Conservation (phyloP, 495 filamentous ascomycete genomes). For the Hypoxylon lienhwacheense region DNA sequence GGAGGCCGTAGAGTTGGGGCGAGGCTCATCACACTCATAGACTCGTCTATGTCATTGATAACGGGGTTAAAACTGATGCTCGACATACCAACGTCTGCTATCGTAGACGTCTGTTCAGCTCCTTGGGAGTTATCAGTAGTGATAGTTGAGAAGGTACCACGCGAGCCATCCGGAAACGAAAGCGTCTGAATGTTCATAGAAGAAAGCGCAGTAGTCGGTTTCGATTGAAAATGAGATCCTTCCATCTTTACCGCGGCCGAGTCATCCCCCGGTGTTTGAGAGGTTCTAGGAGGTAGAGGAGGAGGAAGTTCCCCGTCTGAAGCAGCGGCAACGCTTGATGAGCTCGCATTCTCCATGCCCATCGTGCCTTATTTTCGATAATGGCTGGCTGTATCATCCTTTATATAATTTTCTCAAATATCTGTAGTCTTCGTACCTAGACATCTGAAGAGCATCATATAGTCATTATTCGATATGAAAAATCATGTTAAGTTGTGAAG, state of each 20-base stretch:
- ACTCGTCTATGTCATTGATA: conserved; percentile 67
- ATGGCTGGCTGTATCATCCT: conserved; percentile 30
- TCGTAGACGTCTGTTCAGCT: conserved; percentile 26
- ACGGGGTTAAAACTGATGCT: conserved; percentile 28
- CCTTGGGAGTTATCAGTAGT: conserved; percentile 40
- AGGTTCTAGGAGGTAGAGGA: conserved; percentile 70
- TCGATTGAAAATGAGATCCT: conserved; percentile 59
- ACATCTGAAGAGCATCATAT: no score
- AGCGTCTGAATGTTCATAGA: conserved; percentile 74
- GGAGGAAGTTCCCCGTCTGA: conserved; percentile 52
- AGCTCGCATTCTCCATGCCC: conserved; percentile 32
- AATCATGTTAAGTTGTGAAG: no score
- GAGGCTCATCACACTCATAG: conserved; percentile 80
- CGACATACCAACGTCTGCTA: conserved; percentile 40
- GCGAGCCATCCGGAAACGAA: conserved; percentile 66
- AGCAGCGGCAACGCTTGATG: conserved; percentile 15
- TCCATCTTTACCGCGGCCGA: conserved; percentile 28
- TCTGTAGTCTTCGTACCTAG: no score
- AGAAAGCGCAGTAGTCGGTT: conserved; percentile 81
- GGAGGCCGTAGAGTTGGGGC: conserved; percentile 71
- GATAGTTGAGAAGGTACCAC: conserved; percentile 60
- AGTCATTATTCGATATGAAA: no score
- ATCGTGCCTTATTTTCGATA: conserved; percentile 22
- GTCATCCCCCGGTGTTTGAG: conserved; percentile 15
- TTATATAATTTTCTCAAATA: no score